Evolutionary conservation across 2,329 filamentous ascomycete genomes (phyloP), one percentile per base, ranked within the genome.

Genomic region (Trichoderma pleuroti): DNA sequence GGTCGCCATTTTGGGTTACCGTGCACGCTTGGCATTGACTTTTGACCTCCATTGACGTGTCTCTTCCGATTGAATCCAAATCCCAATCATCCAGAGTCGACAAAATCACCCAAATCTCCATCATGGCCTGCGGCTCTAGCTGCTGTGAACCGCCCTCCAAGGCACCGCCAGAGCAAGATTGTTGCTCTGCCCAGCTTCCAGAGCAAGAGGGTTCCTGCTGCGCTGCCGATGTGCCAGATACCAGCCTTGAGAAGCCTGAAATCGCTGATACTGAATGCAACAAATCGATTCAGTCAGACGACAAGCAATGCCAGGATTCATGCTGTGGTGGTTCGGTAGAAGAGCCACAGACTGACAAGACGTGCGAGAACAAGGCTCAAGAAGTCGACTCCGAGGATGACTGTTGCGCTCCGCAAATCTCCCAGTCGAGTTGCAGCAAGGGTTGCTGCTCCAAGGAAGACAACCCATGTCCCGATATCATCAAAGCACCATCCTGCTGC

Each of bases 401-500:
- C 24, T 62, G 59, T 21, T 42, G 59, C 18, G 59, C 36, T 46
- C 59, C 36, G 2, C 16, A 59, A 9, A 30, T 30, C 16, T 11
- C 54, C 18, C 34, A 46, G 10, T 28, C 21, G 9, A 28, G 3
- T 2, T 62, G 34, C 59, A 46, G 16, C 14, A 42, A 39, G 59
- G 34, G 16, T 14, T 61, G 59, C 24, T 61, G 59, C n/a, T 46
- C 34, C 59, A 28, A 30, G 34, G 24, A 4, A 46, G 59, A 42
- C 14, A 62, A 8, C 9, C 59, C 59, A 11, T 62, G 34, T 5
- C 34, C 59, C 26, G 34, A 42, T 2, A 42, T n/a, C 4, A 28
- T 18, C 9, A 24, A 32, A 49, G 32, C 26, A 32, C 57, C 67
- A 7, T 36, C 57, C 57, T 86, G 84, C 77, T 86, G 84, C 74